Base-by-base conservation (phyloP, 805 yeast species). In the Ogataea thermomethanolica region DNA sequence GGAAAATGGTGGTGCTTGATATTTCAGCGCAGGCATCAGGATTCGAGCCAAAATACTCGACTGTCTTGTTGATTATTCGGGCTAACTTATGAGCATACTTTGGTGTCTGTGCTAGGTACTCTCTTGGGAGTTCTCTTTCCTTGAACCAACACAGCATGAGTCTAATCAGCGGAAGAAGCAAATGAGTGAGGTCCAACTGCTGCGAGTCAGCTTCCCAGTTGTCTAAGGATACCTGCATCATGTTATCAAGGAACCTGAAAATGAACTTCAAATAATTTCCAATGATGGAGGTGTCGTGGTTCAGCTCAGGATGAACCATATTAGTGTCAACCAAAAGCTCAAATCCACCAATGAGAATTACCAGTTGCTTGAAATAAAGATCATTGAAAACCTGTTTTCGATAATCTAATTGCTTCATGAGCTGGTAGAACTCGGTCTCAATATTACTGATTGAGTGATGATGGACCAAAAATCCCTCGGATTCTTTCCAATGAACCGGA, bases 91-190 rank as follows among this genome's bases (percentile, higher is more conserved):
- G 33, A 5, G 53, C 21, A 30, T 52, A 50, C 7, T 40, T 24
- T 3, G 28, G 37, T 7, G 55, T 51, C 29, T 56, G 54, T 23
- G 51, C 23, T 56, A 66, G 14, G 65, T 51, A 33, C 8, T 50
- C 54, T 13, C 57, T 42, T 21, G 72, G 73, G 27, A 64, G 48
- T 43, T 69, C 71, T 41, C 76, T 69, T 31, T 73, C 71, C 46
- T 70, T 74, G 20, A 81, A 52, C 86, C 86, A 82, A 41, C 74
- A 71, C 17, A 76, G 64, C 30, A 75, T 55, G 8, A 82, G 59
- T 50, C 90, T 66, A 0, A 77, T 33, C 33, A 62, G 56, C 36
- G 66, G 76, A 49, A 62, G 58, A 17, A 63, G 46, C 8, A 54
- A 33, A 33, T 58, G 46, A 24, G 60, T 50, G 22, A 57, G 37